Conservation (phyloP, 352 stramenopile species). For the Peronospora farinosa region DNA sequence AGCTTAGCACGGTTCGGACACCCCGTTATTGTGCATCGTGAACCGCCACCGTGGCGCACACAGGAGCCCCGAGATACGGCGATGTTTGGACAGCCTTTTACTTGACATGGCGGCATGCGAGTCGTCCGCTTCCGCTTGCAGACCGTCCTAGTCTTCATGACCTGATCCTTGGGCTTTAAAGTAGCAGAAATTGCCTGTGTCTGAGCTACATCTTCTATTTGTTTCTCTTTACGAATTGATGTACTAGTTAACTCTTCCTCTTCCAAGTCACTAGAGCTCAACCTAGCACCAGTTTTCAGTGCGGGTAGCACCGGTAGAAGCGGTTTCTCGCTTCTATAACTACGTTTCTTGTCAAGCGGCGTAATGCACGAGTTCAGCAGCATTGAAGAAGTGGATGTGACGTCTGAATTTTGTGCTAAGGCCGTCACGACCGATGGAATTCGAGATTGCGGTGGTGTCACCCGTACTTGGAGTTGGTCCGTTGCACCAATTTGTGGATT, state of each 20-base stretch:
- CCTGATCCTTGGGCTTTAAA: neutral
- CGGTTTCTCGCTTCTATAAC: neutral
- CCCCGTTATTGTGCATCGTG: slow-evolving; percentile 50
- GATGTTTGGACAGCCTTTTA: slow-evolving; percentile 15
- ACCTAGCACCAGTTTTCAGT: no score
- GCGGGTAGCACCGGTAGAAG: no score
- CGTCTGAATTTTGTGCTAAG: neutral
- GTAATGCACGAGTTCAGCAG: slow-evolving; percentile 38
- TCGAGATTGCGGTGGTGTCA: no score
- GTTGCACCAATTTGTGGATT: slow-evolving; percentile 20
- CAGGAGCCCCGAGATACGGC: slow-evolving; percentile 44
- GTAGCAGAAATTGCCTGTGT: neutral
- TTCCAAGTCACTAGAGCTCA: slow-evolving; percentile 8
- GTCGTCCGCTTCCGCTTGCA: neutral
- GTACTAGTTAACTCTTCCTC: slow-evolving; percentile 4
- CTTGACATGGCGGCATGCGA: neutral
- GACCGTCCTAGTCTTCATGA: neutral
- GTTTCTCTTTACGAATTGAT: no score
- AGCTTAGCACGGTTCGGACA: slow-evolving; percentile 47
- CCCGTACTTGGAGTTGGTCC: neutral
- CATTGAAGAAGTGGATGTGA: slow-evolving; percentile 26
- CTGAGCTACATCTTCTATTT: no score
- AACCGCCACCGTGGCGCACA: slow-evolving; percentile 49
- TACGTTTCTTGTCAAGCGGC: slow-evolving; percentile 28
- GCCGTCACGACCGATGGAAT: no score